Percentiles rank a stretch among this genome's conserved stretches.
phyloP scores from a whole-genome alignment of 331 rosid genomes.

The Quercus lobata region DNA sequence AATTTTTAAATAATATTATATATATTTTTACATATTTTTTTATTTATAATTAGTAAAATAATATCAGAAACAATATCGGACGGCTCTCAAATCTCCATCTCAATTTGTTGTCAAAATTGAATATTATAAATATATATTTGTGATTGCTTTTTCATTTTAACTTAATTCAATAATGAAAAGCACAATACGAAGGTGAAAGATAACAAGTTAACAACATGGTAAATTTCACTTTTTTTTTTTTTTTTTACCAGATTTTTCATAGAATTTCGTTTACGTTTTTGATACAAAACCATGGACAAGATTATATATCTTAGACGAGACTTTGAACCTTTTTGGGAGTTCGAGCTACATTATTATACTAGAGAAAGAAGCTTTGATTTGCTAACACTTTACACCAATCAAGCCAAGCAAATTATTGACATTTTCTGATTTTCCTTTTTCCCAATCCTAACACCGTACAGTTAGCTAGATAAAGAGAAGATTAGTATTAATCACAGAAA shows the following conservation, averaged over 20 bases:
- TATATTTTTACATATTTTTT: too few species aligned
- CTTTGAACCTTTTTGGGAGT: not conserved
- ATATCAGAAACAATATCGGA: too few species aligned
- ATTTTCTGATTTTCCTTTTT: not conserved
- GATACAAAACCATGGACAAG: not conserved
- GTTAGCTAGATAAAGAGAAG: constrained; percentile 4
- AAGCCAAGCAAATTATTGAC: not conserved
- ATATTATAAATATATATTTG: too few species aligned
- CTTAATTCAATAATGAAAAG: not conserved
- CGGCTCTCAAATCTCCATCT: too few species aligned
- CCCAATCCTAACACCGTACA: constrained; percentile 38
- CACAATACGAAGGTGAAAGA: not conserved
- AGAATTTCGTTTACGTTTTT: not conserved
- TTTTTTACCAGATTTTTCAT: not conserved
- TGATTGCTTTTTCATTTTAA: not conserved
- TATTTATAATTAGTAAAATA: too few species aligned
- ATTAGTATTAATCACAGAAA: not conserved
- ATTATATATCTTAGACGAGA: not conserved
- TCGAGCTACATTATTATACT: not conserved
- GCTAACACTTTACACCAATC: not conserved
- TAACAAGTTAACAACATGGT: not conserved
- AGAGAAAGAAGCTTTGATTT: not conserved
- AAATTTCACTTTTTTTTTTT: not conserved
- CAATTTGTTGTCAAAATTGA: too few species aligned
- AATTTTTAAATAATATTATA: too few species aligned